Evolutionary conservation across 805 yeast genomes (phyloP).

Genomic region (Metschnikowia noctiluminum): DNA sequence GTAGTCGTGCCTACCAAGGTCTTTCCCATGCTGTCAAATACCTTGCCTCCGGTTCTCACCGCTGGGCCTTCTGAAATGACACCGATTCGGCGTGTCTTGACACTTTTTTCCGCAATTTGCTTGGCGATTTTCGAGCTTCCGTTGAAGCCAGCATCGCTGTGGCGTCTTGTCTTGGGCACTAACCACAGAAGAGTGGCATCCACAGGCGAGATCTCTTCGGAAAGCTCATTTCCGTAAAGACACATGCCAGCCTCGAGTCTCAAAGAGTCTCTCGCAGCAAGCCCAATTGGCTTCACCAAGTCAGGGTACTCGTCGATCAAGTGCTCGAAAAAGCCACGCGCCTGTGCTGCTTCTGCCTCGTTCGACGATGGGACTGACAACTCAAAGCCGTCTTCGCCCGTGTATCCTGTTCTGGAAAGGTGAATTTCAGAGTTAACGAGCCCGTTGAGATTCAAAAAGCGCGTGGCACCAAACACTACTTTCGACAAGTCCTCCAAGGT

Average conservation of each 20-base stretch:
- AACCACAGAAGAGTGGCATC: slow-evolving; percentile 91
- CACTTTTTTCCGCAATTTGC: slow-evolving; percentile 67
- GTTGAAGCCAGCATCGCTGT: slow-evolving; percentile 53
- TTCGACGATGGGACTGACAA: slow-evolving; percentile 61
- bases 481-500: slow-evolving; percentile 55
- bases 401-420: slow-evolving; percentile 93
- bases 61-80: slow-evolving; percentile 80
- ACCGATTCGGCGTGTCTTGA: slow-evolving; percentile 67
- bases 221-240: slow-evolving; percentile 88
- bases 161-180: slow-evolving; percentile 75
- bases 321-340: slow-evolving; percentile 58
- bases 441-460: slow-evolving; percentile 42
- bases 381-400: slow-evolving; percentile 98
- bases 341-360: slow-evolving; percentile 39
- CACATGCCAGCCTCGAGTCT: slow-evolving; percentile 99
- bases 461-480: slow-evolving; percentile 72
- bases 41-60: slow-evolving; percentile 75
- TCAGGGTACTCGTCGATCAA: slow-evolving; percentile 51
- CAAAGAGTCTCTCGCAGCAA: slow-evolving; percentile 97
- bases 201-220: slow-evolving; percentile 76
- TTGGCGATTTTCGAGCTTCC: slow-evolving; percentile 68
- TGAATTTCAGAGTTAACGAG: slow-evolving; percentile 52
- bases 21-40: slow-evolving; percentile 53
- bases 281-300: slow-evolving; percentile 79
- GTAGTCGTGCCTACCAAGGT: slow-evolving; percentile 53